These are phyloP conservation scores for Hemisphaericaspora xylanilytica DNA, from an alignment of 1,139 yeast genomes.

Conservation along the genomic window DNA sequence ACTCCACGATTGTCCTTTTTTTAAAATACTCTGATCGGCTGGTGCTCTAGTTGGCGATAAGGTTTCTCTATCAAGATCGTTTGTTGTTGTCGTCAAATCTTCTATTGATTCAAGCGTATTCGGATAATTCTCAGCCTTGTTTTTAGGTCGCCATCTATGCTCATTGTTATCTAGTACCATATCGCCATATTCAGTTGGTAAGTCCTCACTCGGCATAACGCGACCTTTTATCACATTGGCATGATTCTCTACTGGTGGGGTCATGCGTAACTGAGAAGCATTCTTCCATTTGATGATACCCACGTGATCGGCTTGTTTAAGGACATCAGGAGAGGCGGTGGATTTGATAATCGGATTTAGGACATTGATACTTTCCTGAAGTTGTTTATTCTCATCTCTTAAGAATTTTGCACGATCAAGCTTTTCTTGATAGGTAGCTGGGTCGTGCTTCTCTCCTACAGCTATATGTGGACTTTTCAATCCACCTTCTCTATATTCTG, in stretches of 20 bases:
- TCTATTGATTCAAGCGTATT: slow-evolving; percentile 43
- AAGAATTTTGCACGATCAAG: not conserved
- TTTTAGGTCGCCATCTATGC: slow-evolving; percentile 36
- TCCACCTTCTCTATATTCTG: not conserved
- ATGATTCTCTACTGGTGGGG: not conserved
- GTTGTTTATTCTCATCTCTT: not conserved
- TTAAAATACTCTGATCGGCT: slow-evolving; percentile 15
- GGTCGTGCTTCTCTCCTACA: not conserved
- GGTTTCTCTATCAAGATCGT: not conserved
- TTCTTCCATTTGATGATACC: slow-evolving; percentile 34
- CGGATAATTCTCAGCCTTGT: slow-evolving; percentile 24
- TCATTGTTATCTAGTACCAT: slow-evolving; percentile 40
- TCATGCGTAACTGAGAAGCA: slow-evolving; percentile 33
- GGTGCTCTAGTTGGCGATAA: slow-evolving; percentile 3
- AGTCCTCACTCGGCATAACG: slow-evolving; percentile 32
- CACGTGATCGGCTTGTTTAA: slow-evolving; percentile 23
- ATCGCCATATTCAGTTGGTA: slow-evolving; percentile 39
- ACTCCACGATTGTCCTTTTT: slow-evolving; percentile 1
- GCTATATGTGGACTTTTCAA: slow-evolving; percentile 4
- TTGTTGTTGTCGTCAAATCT: slow-evolving; percentile 30
- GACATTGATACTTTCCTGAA: not conserved
- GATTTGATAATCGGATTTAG: not conserved
- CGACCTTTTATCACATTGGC: slow-evolving; percentile 22
- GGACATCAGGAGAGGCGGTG: slow-evolving; percentile 15
- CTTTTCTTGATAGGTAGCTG: not conserved